These are phyloP conservation scores for Penstemon barbatus DNA, from an alignment of 257 asterid species.

Conservation along the genomic window DNA sequence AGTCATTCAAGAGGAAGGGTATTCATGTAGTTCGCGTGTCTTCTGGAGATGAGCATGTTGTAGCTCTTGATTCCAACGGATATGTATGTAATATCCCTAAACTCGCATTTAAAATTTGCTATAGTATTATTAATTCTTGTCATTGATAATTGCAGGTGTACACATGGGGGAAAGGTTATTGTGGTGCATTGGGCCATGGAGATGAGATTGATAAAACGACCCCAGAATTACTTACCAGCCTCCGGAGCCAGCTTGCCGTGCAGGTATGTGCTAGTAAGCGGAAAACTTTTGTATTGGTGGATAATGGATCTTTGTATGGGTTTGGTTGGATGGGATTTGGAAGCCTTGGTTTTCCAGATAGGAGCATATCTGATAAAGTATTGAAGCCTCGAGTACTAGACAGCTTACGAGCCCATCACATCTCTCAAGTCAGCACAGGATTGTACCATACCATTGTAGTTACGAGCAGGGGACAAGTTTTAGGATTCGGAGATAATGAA, in stretches of 20 bases:
- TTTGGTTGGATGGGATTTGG: slow-evolving; percentile 93
- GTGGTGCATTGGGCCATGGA: slow-evolving; percentile 88
- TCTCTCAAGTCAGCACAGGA: slow-evolving; percentile 87
- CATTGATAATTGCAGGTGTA: slow-evolving; percentile 49
- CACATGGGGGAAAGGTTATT: slow-evolving; percentile 94
- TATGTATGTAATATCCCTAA: slow-evolving; percentile 39
- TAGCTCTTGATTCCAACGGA: slow-evolving; percentile 86
- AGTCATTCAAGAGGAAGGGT: slow-evolving; percentile 61
- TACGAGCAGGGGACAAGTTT: slow-evolving; percentile 56
- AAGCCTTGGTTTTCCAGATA: slow-evolving; percentile 76
- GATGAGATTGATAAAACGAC: slow-evolving; percentile 79
- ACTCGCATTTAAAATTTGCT: background rate
- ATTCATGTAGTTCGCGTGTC: slow-evolving; percentile 62
- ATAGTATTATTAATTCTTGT: slow-evolving; percentile 1
- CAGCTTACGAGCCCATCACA: slow-evolving; percentile 57
- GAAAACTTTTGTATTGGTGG: slow-evolving; percentile 70
- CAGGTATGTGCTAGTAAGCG: slow-evolving; percentile 93
- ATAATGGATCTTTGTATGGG: slow-evolving; percentile 68
- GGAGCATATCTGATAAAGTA: slow-evolving; percentile 58
- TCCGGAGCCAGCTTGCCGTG: slow-evolving; percentile 59
- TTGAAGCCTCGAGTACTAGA: slow-evolving; percentile 56
- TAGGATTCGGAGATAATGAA: slow-evolving; percentile 84
- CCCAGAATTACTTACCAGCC: slow-evolving; percentile 55
- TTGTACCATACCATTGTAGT: slow-evolving; percentile 75
- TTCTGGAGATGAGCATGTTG: slow-evolving; percentile 89